Conservation (phyloP, 305 asterid genomes). For the Solanum hybrid region DNA sequence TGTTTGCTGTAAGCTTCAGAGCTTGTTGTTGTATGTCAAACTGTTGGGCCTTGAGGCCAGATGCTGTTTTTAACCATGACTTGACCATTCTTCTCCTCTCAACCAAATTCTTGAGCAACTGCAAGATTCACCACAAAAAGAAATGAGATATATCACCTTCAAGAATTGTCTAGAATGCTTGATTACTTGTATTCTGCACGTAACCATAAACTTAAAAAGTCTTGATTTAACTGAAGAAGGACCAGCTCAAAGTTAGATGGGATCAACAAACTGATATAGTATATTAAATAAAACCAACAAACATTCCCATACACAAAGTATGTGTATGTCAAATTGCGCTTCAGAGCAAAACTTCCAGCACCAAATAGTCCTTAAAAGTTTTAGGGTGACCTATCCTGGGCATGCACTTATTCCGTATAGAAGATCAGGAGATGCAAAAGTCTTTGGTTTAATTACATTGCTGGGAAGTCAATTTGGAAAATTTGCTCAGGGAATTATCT, state of each 20-base stretch:
- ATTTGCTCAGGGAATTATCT: not conserved
- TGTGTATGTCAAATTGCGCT: not conserved
- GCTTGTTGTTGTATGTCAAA: constrained; percentile 97
- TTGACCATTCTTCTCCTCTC: constrained; percentile 84
- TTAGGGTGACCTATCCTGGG: not conserved
- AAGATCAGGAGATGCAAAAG: not conserved
- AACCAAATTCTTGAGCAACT: constrained; percentile 89
- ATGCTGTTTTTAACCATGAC: constrained; percentile 65
- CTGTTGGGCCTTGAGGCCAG: constrained; percentile 88
- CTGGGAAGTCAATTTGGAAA: not conserved
- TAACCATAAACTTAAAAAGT: not conserved
- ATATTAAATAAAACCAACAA: not conserved
- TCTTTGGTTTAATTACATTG: not conserved
- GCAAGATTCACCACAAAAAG: constrained; percentile 5
- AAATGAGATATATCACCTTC: not conserved
- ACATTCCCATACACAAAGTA: not conserved
- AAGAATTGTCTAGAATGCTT: not conserved
- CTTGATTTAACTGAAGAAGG: not conserved
- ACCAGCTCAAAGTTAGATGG: not conserved
- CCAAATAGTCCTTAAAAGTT: not conserved
- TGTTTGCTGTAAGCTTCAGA: constrained; percentile 93
- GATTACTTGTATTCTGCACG: not conserved
- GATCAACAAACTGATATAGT: not conserved
- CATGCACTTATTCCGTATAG: not conserved
- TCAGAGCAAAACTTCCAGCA: not conserved